Percentiles rank a stretch among this genome's conserved stretches.
Evolutionary conservation across 441 rosid species (phyloP).

Genomic region (Theobroma grandiflorum): DNA sequence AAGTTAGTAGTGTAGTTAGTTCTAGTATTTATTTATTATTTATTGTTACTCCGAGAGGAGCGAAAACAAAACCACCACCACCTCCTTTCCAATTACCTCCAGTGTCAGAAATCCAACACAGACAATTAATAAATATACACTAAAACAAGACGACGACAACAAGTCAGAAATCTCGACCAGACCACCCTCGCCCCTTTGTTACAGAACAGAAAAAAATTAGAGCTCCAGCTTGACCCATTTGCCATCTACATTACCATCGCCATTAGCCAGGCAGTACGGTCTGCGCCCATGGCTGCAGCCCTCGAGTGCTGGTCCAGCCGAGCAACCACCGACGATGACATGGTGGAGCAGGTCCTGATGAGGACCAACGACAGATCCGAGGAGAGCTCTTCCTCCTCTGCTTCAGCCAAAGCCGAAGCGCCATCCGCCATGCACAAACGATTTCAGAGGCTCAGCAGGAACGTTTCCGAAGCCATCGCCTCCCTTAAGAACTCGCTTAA

Average conservation of each 20-base stretch:
- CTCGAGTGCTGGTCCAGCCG: conserved; percentile 96
- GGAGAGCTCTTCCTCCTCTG: conserved; percentile 39
- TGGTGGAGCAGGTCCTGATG: conserved; percentile 95
- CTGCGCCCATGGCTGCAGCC: conserved; percentile 73
- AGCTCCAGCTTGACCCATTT: not conserved
- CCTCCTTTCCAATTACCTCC: not conserved
- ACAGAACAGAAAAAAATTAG: no score
- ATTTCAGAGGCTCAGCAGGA: conserved; percentile 79
- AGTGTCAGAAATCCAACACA: conserved; percentile 13
- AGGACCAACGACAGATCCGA: conserved; percentile 85
- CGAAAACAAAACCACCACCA: no score
- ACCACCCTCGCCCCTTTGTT: not conserved
- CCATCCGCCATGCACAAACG: conserved; percentile 75
- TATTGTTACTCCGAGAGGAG: no score
- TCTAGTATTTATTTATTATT: no score
- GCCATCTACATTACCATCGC: conserved; percentile 6
- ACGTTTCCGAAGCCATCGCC: conserved; percentile 87
- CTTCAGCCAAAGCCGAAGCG: conserved; percentile 44
- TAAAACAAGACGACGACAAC: not conserved
- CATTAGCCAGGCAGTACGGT: not conserved
- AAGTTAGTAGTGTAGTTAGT: no score
- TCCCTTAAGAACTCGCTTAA: conserved; percentile 87
- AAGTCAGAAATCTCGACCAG: conserved; percentile 8
- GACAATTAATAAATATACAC: not conserved
- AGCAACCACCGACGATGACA: conserved; percentile 83